These are phyloP conservation scores for Herpetospermum pedunculosum DNA, from an alignment of 306 rosid species.

Conservation along the genomic window DNA sequence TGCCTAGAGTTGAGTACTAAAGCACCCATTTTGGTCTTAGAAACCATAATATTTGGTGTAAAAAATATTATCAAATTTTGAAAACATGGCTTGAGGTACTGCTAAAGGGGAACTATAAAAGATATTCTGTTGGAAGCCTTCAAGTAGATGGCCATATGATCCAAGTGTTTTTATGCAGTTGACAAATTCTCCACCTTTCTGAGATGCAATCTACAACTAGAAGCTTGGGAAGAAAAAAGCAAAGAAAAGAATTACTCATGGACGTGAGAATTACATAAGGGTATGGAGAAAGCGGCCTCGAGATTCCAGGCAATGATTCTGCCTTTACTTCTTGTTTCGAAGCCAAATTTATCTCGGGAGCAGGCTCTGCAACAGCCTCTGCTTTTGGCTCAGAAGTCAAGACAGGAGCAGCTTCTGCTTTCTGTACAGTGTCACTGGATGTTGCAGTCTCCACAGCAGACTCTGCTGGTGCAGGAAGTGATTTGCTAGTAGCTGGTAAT, in stretches of 20 bases:
- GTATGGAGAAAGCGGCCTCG: slow-evolving; percentile 75
- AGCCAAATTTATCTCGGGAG: slow-evolving; percentile 47
- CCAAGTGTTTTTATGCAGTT: neutral
- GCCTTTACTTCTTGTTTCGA: slow-evolving; percentile 49
- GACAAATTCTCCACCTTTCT: neutral
- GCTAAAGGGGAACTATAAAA: neutral
- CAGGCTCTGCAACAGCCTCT: slow-evolving; percentile 22
- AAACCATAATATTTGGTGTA: neutral
- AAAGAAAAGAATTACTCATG: neutral
- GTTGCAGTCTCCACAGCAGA: slow-evolving; percentile 29
- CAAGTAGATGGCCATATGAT: neutral
- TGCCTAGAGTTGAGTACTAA: neutral
- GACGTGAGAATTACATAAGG: slow-evolving; percentile 40
- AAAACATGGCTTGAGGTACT: neutral
- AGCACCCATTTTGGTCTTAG: neutral
- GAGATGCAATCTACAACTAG: slow-evolving; percentile 7
- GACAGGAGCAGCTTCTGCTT: slow-evolving; percentile 16
- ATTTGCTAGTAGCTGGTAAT: slow-evolving; percentile 28
- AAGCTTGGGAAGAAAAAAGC: neutral
- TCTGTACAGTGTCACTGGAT: slow-evolving; percentile 12
- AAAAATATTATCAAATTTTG: neutral
- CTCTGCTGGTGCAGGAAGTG: slow-evolving; percentile 56
- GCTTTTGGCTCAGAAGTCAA: no score
- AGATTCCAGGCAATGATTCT: slow-evolving; percentile 37
- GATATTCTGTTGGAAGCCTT: neutral